Base-by-base conservation (phyloP, 768 basidiomycete species). In the Hericium alpestre region DNA sequence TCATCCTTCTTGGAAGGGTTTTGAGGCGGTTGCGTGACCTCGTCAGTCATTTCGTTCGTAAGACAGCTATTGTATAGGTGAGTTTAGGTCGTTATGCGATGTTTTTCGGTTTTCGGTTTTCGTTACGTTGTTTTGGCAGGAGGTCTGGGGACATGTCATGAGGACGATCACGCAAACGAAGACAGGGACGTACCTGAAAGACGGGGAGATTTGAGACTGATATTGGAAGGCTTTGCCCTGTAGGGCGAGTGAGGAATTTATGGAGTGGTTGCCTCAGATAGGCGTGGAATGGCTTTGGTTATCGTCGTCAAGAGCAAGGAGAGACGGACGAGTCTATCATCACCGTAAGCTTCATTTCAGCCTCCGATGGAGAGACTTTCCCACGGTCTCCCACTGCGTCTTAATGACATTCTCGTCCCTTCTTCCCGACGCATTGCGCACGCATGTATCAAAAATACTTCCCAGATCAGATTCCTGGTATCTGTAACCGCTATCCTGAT, bases 11-110 rank as follows among this genome's bases (percentile, higher is more conserved):
- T 86, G 79, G 78, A 87, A 59, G 73, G 68, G 56, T 74, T 67
- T 52, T 67, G 66, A 15, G 49, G 22, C 7, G 18, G 22, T 51
- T 51, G 49, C 49, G 49, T 51, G 49, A 51, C 49, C 72, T 79
- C 82, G 79, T 91, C 89, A 71, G 86, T 87, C 89, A 91, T 91
- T 72, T 84, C 81, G 85, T 81, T 87, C 86, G 84, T 90, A 78
- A 82, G 69, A 77, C 68, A 63, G 63, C 57, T 27, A 47, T 55
- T 58, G 56, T 56, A 54, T 58, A 53, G 70, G 70, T 70, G 51
- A 56, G 61, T 65, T 62, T 69, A 32, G 64, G 32, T 58, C 46
- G 60, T 70, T 72, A 69, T 71, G 60, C 58, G 60, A 66, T 70
- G 72, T 74, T 79, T 76, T 70, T 70, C 64, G 39, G 62, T 82